Base-by-base conservation (phyloP, 1,284 basidiomycete species). In the Heterobasidion occidentale region DNA sequence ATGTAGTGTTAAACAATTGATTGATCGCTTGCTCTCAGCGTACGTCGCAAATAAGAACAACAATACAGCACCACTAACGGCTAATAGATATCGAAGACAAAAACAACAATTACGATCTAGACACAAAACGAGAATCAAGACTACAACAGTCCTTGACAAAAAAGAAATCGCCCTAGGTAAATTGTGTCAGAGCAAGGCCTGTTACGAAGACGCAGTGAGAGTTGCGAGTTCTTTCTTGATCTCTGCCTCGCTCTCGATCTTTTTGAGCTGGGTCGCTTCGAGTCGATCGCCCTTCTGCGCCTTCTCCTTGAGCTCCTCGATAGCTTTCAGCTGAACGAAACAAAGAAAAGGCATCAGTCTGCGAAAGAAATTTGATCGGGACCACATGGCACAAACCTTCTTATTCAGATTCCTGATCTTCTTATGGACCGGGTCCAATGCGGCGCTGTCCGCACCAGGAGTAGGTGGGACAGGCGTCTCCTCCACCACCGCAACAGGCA, bases 301-400 rank as follows among this genome's bases (percentile, higher is more conserved):
- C 72, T 93, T 92, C 65, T 92, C 89, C 76, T 97, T 97, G 55
- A 98, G 81, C 66, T 98, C 94, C 38, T 96, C 92, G 63, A 97
- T 97, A 12, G 93, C 94, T 71, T 96, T 96, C 65, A 97, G 79
- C 91, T 96, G 62, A 55, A 59, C 19, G 55, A 15, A 36, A 36
- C 57, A 44, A 7, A 48, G 12, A 19, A 27, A 27, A 27, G 5
- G 7, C 44, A 7, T 45, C 44, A 45, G 44, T 6, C 44, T 17
- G 3, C 44, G 17, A 45, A 15, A 17, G 2, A 45, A 17, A 14
- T 6, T 17, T 5, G 14, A 17, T 15, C 5, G 44, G 6, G 44
- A 45, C 0, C 27, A 4, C 4, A 5, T 27, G 27, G 55, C 46
- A 12, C 77, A 61, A 57, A 92, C 90, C 86, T 97, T 96, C 80